Percentiles rank a stretch among this genome's conserved stretches.
These are phyloP conservation scores for Lentinula sp. DNA, from an alignment of 768 basidiomycete species.

Conservation along the genomic window DNA sequence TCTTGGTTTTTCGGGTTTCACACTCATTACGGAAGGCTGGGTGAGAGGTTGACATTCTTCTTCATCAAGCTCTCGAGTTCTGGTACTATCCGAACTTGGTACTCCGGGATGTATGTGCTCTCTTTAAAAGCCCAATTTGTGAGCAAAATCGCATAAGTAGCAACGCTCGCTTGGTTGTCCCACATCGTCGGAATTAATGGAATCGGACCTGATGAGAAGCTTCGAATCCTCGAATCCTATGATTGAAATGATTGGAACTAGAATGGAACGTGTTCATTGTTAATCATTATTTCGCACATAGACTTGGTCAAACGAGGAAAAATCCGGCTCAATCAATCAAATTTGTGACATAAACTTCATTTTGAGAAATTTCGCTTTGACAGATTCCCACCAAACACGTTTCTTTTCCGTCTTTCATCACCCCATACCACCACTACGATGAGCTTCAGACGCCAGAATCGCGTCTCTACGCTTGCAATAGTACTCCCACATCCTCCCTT, in stretches of 20 bases:
- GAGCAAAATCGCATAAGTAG: too few species aligned
- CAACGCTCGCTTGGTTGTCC: too few species aligned
- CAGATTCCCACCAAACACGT: background rate
- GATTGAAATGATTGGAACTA: background rate
- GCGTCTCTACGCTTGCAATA: conserved; percentile 52
- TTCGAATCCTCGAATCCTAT: background rate
- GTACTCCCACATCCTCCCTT: conserved; percentile 57
- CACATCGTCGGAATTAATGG: background rate
- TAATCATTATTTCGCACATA: conserved; percentile 4
- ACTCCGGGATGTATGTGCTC: too few species aligned
- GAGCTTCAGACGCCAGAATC: conserved; percentile 47
- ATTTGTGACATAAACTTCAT: background rate
- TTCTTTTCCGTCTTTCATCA: background rate
- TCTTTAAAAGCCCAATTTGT: too few species aligned
- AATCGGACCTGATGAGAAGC: background rate
- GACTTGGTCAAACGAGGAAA: background rate
- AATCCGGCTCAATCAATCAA: background rate
- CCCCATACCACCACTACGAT: conserved; percentile 19
- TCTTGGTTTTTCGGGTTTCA: too few species aligned
- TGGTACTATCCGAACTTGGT: too few species aligned
- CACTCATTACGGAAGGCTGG: too few species aligned
- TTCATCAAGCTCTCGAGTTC: too few species aligned
- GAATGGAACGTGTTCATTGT: background rate
- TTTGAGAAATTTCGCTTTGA: background rate
- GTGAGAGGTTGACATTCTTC: too few species aligned